Evolutionary conservation across 2,329 filamentous ascomycete species (phyloP).

Genomic region (Diplodia intermedia): DNA sequence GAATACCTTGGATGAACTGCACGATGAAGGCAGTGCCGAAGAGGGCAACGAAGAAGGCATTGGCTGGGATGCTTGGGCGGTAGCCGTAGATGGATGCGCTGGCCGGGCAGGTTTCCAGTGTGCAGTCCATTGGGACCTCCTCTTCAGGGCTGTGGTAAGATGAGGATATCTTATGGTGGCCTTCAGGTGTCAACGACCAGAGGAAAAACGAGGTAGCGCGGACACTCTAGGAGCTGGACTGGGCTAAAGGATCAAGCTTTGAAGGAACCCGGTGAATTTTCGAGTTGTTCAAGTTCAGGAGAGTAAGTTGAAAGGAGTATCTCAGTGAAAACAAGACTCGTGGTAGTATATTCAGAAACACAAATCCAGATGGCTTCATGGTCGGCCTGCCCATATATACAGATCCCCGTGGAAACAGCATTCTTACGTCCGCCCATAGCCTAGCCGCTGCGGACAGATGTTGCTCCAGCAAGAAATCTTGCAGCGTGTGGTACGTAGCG

Average conservation of each 20-base stretch:
- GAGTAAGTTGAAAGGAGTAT: neutral
- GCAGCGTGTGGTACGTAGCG: neutral
- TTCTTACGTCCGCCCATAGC: neutral
- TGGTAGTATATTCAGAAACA: neutral
- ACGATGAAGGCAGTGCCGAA: constrained; percentile 58
- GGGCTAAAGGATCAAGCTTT: neutral
- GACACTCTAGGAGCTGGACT: neutral
- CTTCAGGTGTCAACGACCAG: neutral
- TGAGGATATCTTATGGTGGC: neutral
- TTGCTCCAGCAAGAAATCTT: neutral
- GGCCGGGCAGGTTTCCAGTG: constrained; percentile 53
- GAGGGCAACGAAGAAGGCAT: constrained; percentile 60
- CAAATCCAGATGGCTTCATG: too few species aligned
- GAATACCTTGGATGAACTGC: constrained; percentile 58
- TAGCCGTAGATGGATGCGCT: constrained; percentile 61
- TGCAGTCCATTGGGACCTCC: constrained; percentile 24
- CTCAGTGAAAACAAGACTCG: too few species aligned
- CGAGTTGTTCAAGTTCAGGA: neutral
- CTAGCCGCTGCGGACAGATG: constrained; percentile 1
- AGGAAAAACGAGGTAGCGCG: neutral
- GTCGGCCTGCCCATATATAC: neutral
- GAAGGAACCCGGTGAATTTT: neutral
- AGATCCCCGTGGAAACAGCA: neutral
- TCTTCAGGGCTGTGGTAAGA: neutral
- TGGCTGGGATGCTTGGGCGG: constrained; percentile 58